phyloP scores from a whole-genome alignment of 495 filamentous ascomycete genomes.

The Echria macrotheca region DNA sequence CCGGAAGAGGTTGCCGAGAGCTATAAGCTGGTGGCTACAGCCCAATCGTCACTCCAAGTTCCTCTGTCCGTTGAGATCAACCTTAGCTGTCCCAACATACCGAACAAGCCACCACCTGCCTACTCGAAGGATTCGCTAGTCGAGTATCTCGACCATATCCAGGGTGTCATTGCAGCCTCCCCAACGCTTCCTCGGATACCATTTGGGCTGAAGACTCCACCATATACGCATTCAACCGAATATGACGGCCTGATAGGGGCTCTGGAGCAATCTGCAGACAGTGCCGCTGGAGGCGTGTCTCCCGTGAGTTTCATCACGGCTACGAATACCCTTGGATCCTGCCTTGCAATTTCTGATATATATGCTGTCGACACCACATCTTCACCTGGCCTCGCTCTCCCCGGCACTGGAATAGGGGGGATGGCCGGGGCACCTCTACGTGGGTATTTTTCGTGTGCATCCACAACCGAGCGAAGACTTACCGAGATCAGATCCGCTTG shows the following conservation, averaged over 20 bases:
- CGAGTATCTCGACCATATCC: slow-evolving; percentile 43
- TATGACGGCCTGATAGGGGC: slow-evolving; percentile 49
- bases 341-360: slow-evolving; percentile 49
- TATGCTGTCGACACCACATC: slow-evolving; percentile 7
- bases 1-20: slow-evolving; percentile 43
- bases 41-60: slow-evolving; percentile 10
- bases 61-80: slow-evolving; percentile 62
- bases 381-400: slow-evolving; percentile 35
- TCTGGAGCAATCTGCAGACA: slow-evolving; percentile 33
- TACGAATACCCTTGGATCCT: slow-evolving; percentile 66
- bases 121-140: slow-evolving; percentile 45
- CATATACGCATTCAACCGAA: slow-evolving; percentile 61
- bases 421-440: slow-evolving; percentile 63
- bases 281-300: slow-evolving; percentile 11
- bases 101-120: slow-evolving; percentile 58
- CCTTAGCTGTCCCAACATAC: slow-evolving; percentile 70
- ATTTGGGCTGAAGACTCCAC: slow-evolving; percentile 64
- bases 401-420: slow-evolving; percentile 55
- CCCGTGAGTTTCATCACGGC: slow-evolving; percentile 60
- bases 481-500: slow-evolving; percentile 54
- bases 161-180: neutral
- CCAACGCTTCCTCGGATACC: slow-evolving; percentile 20
- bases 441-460: neutral
- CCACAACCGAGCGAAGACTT: no score
- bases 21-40: slow-evolving; percentile 31